Evolutionary conservation across 257 asterid species (phyloP).

Genomic region (Handroanthus guayacan): DNA sequence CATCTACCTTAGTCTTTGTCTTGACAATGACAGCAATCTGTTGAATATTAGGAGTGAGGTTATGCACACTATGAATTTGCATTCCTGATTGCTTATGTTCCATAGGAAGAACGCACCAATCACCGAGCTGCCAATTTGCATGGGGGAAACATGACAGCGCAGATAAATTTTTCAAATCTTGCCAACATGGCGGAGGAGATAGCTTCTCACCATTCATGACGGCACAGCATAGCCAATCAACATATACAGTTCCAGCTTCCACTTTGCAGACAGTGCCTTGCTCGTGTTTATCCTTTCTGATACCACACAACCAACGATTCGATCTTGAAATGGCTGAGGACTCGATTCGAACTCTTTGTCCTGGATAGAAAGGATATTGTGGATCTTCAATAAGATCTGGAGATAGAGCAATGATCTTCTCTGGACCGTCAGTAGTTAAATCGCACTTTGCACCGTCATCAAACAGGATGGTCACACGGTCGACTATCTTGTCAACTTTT

Average conservation of each 20-base stretch:
- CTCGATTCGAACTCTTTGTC: constrained; percentile 74
- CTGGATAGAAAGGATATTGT: constrained; percentile 82
- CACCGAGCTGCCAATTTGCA: constrained; percentile 92
- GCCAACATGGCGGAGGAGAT: constrained; percentile 55
- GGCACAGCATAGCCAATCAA: constrained; percentile 81
- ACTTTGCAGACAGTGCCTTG: constrained; percentile 70
- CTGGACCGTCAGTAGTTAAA: constrained; percentile 55
- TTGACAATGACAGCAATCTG: constrained; percentile 66
- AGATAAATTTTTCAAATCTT: constrained; percentile 59
- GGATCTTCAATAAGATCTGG: constrained; percentile 75
- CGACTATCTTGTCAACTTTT: constrained; percentile 74
- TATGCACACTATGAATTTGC: constrained; percentile 31
- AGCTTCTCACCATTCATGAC: constrained; percentile 45
- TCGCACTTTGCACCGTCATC: constrained; percentile 73
- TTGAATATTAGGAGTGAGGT: constrained; percentile 38
- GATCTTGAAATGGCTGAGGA: constrained; percentile 48
- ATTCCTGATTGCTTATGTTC: constrained; percentile 39
- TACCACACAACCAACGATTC: constrained; percentile 77
- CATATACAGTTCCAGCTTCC: constrained; percentile 72
- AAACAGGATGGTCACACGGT: constrained; percentile 59
- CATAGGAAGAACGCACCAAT: constrained; percentile 71
- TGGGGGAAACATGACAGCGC: constrained; percentile 65
- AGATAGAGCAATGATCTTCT: constrained; percentile 62
- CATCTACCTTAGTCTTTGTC: constrained; percentile 76
- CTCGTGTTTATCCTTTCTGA: constrained; percentile 45